Evolutionary conservation across 331 rosid genomes (phyloP).

Genomic region (Quercus lobata): DNA sequence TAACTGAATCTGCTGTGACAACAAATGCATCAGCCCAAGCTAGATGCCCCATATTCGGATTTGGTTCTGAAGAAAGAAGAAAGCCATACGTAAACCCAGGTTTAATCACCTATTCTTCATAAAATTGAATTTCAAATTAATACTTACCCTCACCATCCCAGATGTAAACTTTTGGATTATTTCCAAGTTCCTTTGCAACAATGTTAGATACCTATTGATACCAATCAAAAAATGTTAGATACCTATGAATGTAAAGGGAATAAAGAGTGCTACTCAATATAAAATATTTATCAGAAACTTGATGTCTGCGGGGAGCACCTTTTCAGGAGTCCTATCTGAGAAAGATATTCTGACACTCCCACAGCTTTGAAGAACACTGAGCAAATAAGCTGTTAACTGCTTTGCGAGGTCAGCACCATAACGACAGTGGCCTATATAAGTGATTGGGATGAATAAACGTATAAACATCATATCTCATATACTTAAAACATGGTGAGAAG

Average conservation of each 20-base stretch:
- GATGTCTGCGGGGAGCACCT: not conserved
- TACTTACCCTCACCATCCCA: slow-evolving; percentile 84
- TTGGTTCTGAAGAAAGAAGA: slow-evolving; percentile 62
- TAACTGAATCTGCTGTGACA: slow-evolving; percentile 94
- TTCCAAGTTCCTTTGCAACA: slow-evolving; percentile 65
- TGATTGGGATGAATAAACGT: slow-evolving; percentile 2
- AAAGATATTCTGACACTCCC: slow-evolving; percentile 93
- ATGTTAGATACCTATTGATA: slow-evolving; percentile 55
- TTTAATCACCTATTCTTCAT: slow-evolving; percentile 12
- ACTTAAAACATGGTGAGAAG: not conserved
- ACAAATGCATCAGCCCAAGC: slow-evolving; percentile 97
- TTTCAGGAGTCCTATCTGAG: slow-evolving; percentile 67
- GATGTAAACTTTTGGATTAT: slow-evolving; percentile 75
- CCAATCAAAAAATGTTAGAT: slow-evolving; percentile 19
- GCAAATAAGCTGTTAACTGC: slow-evolving; percentile 64
- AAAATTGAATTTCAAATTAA: slow-evolving; percentile 9
- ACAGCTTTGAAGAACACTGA: slow-evolving; percentile 66
- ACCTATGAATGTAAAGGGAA: slow-evolving; percentile 40
- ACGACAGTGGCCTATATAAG: slow-evolving; percentile 66
- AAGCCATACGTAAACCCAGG: slow-evolving; percentile 3
- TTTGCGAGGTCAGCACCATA: slow-evolving; percentile 85
- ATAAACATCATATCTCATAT: not conserved
- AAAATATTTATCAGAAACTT: not conserved
- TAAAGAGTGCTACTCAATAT: not conserved
- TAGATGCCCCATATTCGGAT: slow-evolving; percentile 82